Conservation (phyloP, 106 monocot species). For the Dioscorea alata region DNA sequence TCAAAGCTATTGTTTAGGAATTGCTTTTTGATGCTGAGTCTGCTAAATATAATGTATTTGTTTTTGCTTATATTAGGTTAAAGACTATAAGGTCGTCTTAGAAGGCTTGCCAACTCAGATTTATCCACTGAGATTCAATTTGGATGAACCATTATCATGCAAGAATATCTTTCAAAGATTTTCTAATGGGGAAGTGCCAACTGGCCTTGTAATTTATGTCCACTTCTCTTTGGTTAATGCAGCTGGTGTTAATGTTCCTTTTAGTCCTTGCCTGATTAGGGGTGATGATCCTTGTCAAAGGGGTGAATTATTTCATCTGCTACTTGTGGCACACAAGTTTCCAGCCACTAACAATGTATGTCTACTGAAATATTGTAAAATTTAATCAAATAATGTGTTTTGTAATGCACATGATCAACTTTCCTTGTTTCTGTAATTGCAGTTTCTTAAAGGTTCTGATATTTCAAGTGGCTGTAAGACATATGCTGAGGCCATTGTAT, state of each 20-base stretch:
- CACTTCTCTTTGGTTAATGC: slow-evolving; percentile 44
- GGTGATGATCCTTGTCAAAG: background rate
- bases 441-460: slow-evolving; percentile 17
- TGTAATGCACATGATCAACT: too few relatives aligned
- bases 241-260: slow-evolving; percentile 1
- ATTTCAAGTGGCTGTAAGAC: slow-evolving; percentile 23
- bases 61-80: slow-evolving; percentile 42
- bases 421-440: slow-evolving; percentile 4
- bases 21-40: too few relatives aligned
- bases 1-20: too few relatives aligned
- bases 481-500: slow-evolving; percentile 64
- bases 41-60: background rate
- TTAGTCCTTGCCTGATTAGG: too few relatives aligned
- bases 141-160: slow-evolving; percentile 41
- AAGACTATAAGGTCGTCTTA: slow-evolving; percentile 62
- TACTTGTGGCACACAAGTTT: slow-evolving; percentile 76
- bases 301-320: slow-evolving; percentile 35
- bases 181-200: slow-evolving; percentile 18
- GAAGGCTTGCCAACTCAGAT: slow-evolving; percentile 44
- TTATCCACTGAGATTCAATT: slow-evolving; percentile 13
- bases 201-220: slow-evolving; percentile 46
- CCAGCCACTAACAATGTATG: slow-evolving; percentile 47
- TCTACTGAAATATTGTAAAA: background rate
- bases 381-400: too few relatives aligned
- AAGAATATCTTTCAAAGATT: slow-evolving; percentile 50